Conservation (phyloP, 2,329 filamentous ascomycete species). For the Knufia fluminis region DNA sequence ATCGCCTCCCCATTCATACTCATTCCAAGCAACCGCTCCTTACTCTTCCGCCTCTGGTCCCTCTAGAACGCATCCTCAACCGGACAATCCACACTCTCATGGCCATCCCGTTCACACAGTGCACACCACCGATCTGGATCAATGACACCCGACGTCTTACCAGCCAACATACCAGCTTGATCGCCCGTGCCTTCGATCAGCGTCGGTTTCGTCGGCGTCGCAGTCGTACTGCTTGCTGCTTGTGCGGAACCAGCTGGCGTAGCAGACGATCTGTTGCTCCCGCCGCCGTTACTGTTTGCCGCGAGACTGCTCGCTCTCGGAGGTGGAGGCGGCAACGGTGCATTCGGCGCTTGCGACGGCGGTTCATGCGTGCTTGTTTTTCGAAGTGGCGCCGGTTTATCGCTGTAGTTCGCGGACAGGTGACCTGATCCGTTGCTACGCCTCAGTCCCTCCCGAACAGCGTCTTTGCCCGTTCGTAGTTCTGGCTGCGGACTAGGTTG, state of each 20-base stretch:
- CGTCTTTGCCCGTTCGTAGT: slow-evolving; percentile 14
- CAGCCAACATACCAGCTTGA: slow-evolving; percentile 53
- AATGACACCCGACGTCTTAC: slow-evolving; percentile 67
- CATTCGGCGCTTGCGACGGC: slow-evolving; percentile 10
- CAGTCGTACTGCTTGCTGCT: slow-evolving; percentile 46
- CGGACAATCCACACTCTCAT: slow-evolving; percentile 91
- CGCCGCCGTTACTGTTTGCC: slow-evolving; percentile 25
- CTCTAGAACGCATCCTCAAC: slow-evolving; percentile 48
- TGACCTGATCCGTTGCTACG: slow-evolving; percentile 1
- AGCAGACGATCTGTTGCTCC: slow-evolving; percentile 9
- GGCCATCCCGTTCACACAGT: slow-evolving; percentile 88
- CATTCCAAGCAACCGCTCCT: neutral
- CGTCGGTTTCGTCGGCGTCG: slow-evolving; percentile 9
- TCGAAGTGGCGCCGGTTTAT: slow-evolving; percentile 16
- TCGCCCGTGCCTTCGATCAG: slow-evolving; percentile 35
- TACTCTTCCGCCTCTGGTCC: neutral
- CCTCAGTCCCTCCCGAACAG: slow-evolving; percentile 11
- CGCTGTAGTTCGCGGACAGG: slow-evolving; percentile 9
- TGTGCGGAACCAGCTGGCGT: slow-evolving; percentile 25
- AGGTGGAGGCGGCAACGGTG: slow-evolving; percentile 12
- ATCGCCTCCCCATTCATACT: neutral
- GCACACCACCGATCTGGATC: slow-evolving; percentile 94
- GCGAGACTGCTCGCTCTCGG: neutral
- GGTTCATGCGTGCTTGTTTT: neutral
- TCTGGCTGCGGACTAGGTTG: slow-evolving; percentile 5